Evolutionary conservation across 2,329 filamentous ascomycete genomes (phyloP), one percentile per base, ranked within the genome.

Genomic region (Ilyonectria sp.): DNA sequence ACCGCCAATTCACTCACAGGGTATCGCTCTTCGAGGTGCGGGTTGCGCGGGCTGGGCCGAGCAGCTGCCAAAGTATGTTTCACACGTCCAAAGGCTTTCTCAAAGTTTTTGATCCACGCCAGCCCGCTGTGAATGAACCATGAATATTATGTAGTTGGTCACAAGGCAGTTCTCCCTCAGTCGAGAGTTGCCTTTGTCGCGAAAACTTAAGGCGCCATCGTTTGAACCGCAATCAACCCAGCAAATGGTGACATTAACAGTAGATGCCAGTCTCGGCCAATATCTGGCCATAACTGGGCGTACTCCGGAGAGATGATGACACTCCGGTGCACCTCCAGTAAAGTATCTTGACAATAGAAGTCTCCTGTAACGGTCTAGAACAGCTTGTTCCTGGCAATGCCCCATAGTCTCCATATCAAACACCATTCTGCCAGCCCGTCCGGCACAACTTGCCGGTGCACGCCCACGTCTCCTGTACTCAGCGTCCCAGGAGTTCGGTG

Each of bases 41-140:
- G 31, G 43, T 33, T 56, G 43, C 9, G 15, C 31, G 52, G 44
- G 44, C 23, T 61, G 13, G n/a, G 49, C 60, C 52, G 44, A 54
- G 40, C 52, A 56, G 21, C 11, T 21, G 21, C 47, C 60, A 56
- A 43, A n/a, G 11, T 17, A 43, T 53, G 37, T n/a, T 31, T 44
- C 49, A 26, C 11, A 26, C 9, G 31, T 15, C n/a, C 13, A 29
- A 17, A 49, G 21, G 29, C 46, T 15, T 49, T n/a, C 6, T 43
- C 40, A 6, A 17, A n/a, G 40, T 5, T 6, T 43, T n/a, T n/a
- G 15, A n/a, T 43, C 23, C 26, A 21, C 10, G 19, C 19, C 19
- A 6, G 21, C 15, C 44, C 4, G 44, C 11, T 23, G 44, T 47
- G 40, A 47, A 26, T 26, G 2, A n/a, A 23, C 10, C 6, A 47